Percentiles rank a stretch among this genome's conserved stretches.
Evolutionary conservation across 2,329 filamentous ascomycete genomes (phyloP).

Genomic region (Fusarium sp.): DNA sequence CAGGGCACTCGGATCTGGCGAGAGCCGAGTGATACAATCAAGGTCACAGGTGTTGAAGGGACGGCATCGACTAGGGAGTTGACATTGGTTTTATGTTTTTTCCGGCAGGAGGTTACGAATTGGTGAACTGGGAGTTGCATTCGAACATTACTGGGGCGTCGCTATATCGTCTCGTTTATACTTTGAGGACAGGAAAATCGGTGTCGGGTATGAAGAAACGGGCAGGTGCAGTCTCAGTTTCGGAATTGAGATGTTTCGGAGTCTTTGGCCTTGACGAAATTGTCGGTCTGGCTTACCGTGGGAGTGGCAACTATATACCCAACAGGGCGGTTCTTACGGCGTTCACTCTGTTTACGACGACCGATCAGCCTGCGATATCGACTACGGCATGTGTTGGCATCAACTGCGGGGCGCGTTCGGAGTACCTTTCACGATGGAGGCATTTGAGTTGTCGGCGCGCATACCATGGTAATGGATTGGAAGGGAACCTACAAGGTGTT

Average conservation of each 20-base stretch:
- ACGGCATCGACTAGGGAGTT: conserved; percentile 45
- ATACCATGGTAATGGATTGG: conserved; percentile 28
- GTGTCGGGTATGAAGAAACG: conserved; percentile 26
- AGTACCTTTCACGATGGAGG: conserved; percentile 31
- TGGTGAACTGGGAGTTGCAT: conserved; percentile 43
- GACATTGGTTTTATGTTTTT: conserved; percentile 37
- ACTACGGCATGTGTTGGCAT: conserved; percentile 39
- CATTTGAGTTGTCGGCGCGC: conserved; percentile 39
- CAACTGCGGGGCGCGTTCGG: conserved; percentile 33
- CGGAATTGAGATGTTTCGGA: conserved; percentile 24
- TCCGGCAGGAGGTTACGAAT: conserved; percentile 34
- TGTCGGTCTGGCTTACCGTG: conserved; percentile 19
- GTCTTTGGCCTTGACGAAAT: conserved; percentile 19
- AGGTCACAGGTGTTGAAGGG: conserved; percentile 35
- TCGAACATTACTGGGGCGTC: conserved; percentile 43
- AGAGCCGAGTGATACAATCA: conserved; percentile 34
- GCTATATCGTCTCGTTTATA: conserved; percentile 39
- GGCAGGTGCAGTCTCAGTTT: conserved; percentile 20
- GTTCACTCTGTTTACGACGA: conserved; percentile 36
- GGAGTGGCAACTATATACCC: conserved; percentile 40
- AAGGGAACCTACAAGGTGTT: conserved; percentile 23
- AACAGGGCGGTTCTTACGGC: conserved; percentile 39
- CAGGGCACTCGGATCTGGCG: conserved; percentile 34
- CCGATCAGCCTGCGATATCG: conserved; percentile 32
- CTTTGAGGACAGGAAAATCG: conserved; percentile 29